Evolutionary conservation across 495 filamentous ascomycete genomes (phyloP).

Genomic region (Achaetomiella virescens): DNA sequence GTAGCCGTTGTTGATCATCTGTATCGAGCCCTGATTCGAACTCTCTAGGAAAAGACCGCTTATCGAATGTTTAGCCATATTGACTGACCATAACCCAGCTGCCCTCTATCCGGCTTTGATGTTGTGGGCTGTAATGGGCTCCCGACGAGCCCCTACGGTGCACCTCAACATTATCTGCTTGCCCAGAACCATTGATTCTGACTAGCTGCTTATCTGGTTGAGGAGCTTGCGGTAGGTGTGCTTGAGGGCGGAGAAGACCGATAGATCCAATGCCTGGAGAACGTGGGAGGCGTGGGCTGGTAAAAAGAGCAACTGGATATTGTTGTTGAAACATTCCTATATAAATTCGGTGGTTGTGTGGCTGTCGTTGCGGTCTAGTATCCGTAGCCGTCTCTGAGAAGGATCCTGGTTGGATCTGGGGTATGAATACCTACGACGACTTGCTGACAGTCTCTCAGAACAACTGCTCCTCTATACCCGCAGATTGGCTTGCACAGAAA

Average conservation of each 20-base stretch:
- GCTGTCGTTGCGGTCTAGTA: conserved; percentile 25
- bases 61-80: not conserved
- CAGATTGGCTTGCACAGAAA: too few relatives aligned
- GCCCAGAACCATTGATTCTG: not conserved
- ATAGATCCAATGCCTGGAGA: conserved; percentile 22
- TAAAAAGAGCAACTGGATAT: conserved; percentile 9
- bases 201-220: not conserved
- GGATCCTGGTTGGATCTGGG: conserved; percentile 7
- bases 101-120: not conserved
- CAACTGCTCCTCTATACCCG: too few relatives aligned
- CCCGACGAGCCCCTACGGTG: not conserved
- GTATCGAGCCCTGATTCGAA: too few relatives aligned
- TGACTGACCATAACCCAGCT: not conserved
- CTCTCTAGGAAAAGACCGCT: too few relatives aligned
- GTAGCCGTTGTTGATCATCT: too few relatives aligned
- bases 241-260: not conserved
- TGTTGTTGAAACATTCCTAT: conserved; percentile 7
- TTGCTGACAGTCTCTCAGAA: too few relatives aligned
- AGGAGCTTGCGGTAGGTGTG: not conserved
- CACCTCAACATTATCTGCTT: not conserved
- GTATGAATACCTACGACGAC: conserved; percentile 19
- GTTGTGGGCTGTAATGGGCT: not conserved
- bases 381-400: conserved; percentile 20
- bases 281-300: conserved; percentile 14
- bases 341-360: conserved; percentile 15